Conservation (phyloP, 179 eudicot genomes). For the Silene vulgaris region DNA sequence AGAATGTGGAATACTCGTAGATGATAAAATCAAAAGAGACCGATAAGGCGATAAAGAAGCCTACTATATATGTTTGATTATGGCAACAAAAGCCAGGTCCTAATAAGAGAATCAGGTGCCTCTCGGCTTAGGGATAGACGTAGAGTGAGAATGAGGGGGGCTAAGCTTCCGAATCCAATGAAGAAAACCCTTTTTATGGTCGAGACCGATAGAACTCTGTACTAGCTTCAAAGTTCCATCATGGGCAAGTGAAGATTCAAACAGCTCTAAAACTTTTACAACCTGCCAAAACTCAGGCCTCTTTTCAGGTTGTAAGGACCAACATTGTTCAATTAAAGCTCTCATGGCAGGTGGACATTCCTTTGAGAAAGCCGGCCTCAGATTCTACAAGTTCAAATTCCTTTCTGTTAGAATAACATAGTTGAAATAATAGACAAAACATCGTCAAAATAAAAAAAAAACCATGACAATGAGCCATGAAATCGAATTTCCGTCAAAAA, state of each 20-base stretch:
- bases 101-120: slow-evolving; percentile 22
- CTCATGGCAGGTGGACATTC: slow-evolving; percentile 68
- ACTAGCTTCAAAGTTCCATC: slow-evolving; percentile 64
- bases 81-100: slow-evolving; percentile 23
- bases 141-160: slow-evolving; percentile 25
- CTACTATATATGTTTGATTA: slow-evolving; percentile 15
- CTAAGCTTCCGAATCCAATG: slow-evolving; percentile 79
- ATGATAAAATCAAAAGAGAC: slow-evolving; percentile 21
- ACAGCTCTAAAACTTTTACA: slow-evolving; percentile 70
- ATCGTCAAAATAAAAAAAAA: too few relatives aligned
- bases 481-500: background rate
- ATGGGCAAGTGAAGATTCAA: slow-evolving; percentile 47
- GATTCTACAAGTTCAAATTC: slow-evolving; percentile 47
- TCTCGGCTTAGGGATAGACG: slow-evolving; percentile 43
- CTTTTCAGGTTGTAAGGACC: slow-evolving; percentile 69
- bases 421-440: background rate
- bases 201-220: slow-evolving; percentile 43
- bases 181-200: slow-evolving; percentile 63
- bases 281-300: slow-evolving; percentile 94
- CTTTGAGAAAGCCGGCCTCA: slow-evolving; percentile 60
- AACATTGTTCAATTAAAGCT: slow-evolving; percentile 91
- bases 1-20: slow-evolving; percentile 20
- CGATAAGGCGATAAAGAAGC: slow-evolving; percentile 22
- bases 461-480: background rate
- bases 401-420: slow-evolving; percentile 17